These are phyloP conservation scores for Candida sanyaensis DNA, from an alignment of 1,139 yeast genomes.

Conservation along the genomic window DNA sequence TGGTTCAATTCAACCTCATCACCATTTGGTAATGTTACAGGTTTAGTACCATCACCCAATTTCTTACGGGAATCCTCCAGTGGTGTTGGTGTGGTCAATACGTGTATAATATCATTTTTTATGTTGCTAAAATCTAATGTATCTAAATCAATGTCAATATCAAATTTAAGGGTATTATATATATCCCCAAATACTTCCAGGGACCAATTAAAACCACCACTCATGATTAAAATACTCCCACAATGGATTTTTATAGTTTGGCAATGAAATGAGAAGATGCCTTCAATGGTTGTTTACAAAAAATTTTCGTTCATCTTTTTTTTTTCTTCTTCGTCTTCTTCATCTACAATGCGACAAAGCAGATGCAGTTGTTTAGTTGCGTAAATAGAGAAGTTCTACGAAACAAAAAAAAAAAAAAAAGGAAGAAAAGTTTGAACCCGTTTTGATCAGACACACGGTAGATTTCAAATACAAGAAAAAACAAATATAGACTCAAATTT, in stretches of 20 bases:
- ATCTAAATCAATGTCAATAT: slow-evolving; percentile 27
- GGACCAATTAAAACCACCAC: slow-evolving; percentile 30
- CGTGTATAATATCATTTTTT: slow-evolving; percentile 47
- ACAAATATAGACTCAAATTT: not conserved
- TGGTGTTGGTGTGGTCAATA: slow-evolving; percentile 53
- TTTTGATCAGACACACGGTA: not conserved
- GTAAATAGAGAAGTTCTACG: not conserved
- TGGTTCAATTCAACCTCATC: slow-evolving; percentile 75
- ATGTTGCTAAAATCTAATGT: slow-evolving; percentile 25
- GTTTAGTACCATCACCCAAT: slow-evolving; percentile 51
- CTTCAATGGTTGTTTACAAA: not conserved
- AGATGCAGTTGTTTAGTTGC: not conserved
- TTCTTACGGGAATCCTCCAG: slow-evolving; percentile 54
- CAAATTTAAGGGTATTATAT: slow-evolving; percentile 35
- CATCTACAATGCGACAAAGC: not conserved
- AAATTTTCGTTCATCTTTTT: slow-evolving; percentile 1
- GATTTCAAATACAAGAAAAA: not conserved
- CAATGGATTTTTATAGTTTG: not conserved
- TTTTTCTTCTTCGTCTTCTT: not conserved
- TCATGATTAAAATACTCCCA: not conserved
- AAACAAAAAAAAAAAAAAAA: not conserved
- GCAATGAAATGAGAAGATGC: too few relatives aligned
- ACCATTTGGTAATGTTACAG: slow-evolving; percentile 47
- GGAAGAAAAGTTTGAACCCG: not conserved
- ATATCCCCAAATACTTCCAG: slow-evolving; percentile 34